These are phyloP conservation scores for Fusarium albosuccineum DNA, from an alignment of 2,329 filamentous ascomycete species.

Conservation along the genomic window DNA sequence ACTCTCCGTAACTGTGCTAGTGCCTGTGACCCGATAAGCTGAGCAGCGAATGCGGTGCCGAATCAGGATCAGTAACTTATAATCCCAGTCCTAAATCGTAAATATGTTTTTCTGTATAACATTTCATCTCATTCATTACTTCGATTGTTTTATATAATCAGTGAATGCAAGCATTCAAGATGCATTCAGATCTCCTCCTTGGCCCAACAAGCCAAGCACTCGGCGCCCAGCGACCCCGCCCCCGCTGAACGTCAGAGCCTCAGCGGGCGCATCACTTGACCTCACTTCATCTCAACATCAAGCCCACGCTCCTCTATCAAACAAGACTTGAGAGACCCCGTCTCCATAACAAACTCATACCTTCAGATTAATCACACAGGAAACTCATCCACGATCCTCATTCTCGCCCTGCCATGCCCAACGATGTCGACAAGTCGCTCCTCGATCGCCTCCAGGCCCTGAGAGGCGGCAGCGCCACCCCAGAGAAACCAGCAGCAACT, in stretches of 20 bases:
- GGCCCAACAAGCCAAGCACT: slow-evolving; percentile 17
- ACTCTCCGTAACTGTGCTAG: no score
- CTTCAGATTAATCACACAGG: not conserved
- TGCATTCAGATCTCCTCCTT: not conserved
- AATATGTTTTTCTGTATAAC: no score
- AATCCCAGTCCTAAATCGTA: no score
- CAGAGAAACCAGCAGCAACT: slow-evolving; percentile 51
- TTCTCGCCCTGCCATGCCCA: slow-evolving; percentile 43
- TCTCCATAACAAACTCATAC: no score
- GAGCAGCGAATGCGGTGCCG: no score
- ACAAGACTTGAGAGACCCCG: not conserved
- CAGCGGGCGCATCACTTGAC: slow-evolving; percentile 5
- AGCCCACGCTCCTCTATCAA: not conserved
- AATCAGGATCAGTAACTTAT: no score
- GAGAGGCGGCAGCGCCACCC: slow-evolving; percentile 53
- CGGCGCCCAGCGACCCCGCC: slow-evolving; percentile 28
- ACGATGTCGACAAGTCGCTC: slow-evolving; percentile 60
- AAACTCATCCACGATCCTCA: rapidly evolving
- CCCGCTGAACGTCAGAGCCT: slow-evolving; percentile 27
- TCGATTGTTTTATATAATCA: no score
- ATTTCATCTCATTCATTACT: not conserved
- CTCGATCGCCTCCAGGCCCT: slow-evolving; percentile 68
- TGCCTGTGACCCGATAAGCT: no score
- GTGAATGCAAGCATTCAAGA: not conserved
- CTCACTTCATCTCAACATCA: slow-evolving; percentile 12